Conservation (phyloP, 352 stramenopile species). For the Phytophthora vignae region DNA sequence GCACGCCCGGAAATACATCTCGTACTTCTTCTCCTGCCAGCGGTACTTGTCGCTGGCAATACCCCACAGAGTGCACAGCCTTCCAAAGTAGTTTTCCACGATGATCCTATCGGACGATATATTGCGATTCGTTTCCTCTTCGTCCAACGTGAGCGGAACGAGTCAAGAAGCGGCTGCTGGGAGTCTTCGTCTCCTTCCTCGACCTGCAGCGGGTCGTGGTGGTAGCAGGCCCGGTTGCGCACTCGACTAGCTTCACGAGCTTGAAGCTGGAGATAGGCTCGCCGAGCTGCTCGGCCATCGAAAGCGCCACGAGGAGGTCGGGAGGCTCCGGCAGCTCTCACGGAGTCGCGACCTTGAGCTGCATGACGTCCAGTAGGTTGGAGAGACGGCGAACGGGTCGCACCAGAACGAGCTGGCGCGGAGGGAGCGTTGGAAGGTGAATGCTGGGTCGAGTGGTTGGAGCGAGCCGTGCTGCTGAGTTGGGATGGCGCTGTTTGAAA, state of each 20-base stretch:
- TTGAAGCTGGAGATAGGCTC: not conserved
- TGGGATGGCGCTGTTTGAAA: not conserved
- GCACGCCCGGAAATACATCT: no score
- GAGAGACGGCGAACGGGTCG: not conserved
- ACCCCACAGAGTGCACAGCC: no score
- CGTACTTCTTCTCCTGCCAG: no score
- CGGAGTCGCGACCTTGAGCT: not conserved
- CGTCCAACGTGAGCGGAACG: no score
- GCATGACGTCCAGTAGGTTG: not conserved
- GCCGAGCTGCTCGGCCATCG: not conserved
- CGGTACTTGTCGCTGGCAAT: no score
- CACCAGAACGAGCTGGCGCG: not conserved
- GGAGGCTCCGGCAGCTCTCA: not conserved
- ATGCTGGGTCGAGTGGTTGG: not conserved
- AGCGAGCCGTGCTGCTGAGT: not conserved
- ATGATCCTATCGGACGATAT: no score
- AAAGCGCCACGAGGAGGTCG: not conserved
- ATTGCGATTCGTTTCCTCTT: no score
- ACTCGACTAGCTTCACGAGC: not conserved
- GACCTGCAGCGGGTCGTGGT: not conserved
- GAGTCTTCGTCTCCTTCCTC: slow-evolving; percentile 3
- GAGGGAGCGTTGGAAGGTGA: not conserved
- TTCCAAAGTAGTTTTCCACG: no score
- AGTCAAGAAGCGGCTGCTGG: not conserved
- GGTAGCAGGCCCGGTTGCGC: not conserved